Conservation (phyloP, 495 filamentous ascomycete species). For the Geoglossum glabrum region DNA sequence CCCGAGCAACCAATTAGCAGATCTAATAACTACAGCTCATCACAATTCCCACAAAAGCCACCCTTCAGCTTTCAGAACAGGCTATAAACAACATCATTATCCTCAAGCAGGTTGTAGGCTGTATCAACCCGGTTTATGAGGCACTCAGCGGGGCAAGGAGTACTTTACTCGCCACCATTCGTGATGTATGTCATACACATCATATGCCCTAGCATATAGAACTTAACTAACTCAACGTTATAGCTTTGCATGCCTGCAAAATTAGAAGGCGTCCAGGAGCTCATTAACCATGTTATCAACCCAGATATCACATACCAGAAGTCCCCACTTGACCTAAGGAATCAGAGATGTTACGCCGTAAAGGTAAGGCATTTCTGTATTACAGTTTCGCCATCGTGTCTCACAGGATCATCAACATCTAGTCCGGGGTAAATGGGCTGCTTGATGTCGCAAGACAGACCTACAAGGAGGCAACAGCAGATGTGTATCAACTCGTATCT, state of each 20-base stretch:
- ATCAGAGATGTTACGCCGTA: slow-evolving; percentile 84
- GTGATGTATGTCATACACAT: slow-evolving; percentile 25
- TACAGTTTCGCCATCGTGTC: neutral
- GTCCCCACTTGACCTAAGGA: slow-evolving; percentile 65
- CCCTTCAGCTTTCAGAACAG: slow-evolving; percentile 49
- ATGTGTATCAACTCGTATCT: slow-evolving; percentile 49
- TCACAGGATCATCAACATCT: neutral
- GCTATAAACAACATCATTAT: slow-evolving; percentile 72
- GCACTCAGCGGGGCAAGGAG: slow-evolving; percentile 45
- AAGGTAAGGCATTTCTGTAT: slow-evolving; percentile 31
- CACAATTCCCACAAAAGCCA: slow-evolving; percentile 41
- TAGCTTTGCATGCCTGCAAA: slow-evolving; percentile 43
- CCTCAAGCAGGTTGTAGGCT: slow-evolving; percentile 59
- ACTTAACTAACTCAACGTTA: neutral
- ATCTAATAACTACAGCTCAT: slow-evolving; percentile 35
- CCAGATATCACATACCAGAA: slow-evolving; percentile 60
- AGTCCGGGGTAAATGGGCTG: slow-evolving; percentile 71
- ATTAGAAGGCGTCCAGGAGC: slow-evolving; percentile 33
- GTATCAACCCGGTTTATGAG: slow-evolving; percentile 45
- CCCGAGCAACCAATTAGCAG: neutral
- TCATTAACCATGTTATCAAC: slow-evolving; percentile 59
- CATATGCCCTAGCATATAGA: neutral
- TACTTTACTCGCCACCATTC: slow-evolving; percentile 41
- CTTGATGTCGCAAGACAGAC: slow-evolving; percentile 73
- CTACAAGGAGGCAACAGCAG: slow-evolving; percentile 66